Percentiles rank a stretch among this genome's conserved stretches.
Evolutionary conservation across 2,329 filamentous ascomycete species (phyloP).

Genomic region (Aspergillus latus): DNA sequence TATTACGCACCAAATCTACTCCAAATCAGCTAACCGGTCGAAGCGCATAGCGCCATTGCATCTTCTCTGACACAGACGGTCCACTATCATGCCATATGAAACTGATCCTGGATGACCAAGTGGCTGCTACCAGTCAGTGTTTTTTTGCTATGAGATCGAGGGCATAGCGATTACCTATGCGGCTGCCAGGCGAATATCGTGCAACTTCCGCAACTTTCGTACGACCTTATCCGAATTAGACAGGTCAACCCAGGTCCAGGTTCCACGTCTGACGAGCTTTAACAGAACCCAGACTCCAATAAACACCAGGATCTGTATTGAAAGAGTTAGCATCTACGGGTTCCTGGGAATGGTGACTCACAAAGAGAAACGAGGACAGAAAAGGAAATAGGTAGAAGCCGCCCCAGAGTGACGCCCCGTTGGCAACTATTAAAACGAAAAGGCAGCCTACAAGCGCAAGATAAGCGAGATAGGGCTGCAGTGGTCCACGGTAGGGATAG

Average conservation of each 20-base stretch:
- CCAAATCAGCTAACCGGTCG: too few relatives aligned
- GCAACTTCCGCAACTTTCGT: background rate
- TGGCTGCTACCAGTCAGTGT: too few relatives aligned
- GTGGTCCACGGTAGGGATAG: background rate
- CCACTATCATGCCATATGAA: too few relatives aligned
- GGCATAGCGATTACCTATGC: background rate
- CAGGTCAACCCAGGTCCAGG: background rate
- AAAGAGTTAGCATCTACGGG: background rate
- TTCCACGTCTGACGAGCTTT: background rate
- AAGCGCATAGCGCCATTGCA: too few relatives aligned
- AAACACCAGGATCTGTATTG: background rate
- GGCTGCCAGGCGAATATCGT: conserved; percentile 1
- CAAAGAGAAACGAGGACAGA: background rate
- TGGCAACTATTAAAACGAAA: background rate
- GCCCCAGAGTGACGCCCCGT: conserved; percentile 1
- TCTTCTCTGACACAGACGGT: too few relatives aligned
- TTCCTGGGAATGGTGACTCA: background rate
- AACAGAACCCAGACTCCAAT: background rate
- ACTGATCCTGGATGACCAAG: too few relatives aligned
- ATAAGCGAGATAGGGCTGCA: background rate
- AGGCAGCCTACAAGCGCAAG: background rate
- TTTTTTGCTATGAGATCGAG: too few relatives aligned
- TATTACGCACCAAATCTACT: too few relatives aligned
- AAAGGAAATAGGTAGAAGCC: conserved; percentile 2
- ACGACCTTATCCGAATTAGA: conserved; percentile 6